Percentiles rank a stretch among this genome's conserved stretches.
Evolutionary conservation across 345 rosid species (phyloP).

Genomic region (Eutrema heterophyllum): DNA sequence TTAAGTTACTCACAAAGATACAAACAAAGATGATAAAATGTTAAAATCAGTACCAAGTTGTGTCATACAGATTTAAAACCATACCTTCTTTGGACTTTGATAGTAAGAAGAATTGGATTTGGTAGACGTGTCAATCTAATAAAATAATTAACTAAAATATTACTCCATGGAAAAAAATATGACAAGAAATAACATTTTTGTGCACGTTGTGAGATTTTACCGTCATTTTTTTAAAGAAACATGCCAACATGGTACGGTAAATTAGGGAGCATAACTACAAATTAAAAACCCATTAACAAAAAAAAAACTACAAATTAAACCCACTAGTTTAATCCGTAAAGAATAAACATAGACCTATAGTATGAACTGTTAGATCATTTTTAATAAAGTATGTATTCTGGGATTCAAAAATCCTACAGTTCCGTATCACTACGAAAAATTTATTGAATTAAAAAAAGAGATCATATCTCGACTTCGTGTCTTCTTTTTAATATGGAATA

Average conservation of each 20-base stretch:
- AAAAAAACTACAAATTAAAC: neutral
- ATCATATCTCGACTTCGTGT: too few relatives aligned
- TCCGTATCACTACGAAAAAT: too few relatives aligned
- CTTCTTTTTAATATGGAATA: too few relatives aligned
- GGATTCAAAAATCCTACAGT: too few relatives aligned
- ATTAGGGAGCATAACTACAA: neutral
- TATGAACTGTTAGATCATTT: too few relatives aligned
- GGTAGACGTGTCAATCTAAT: neutral
- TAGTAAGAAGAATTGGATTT: neutral
- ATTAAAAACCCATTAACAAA: too few relatives aligned
- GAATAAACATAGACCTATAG: constrained; percentile 12
- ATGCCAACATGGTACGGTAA: neutral
- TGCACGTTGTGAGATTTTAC: constrained; percentile 9
- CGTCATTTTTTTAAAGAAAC: neutral
- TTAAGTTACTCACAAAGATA: constrained; percentile 1
- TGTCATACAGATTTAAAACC: neutral
- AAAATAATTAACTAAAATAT: neutral
- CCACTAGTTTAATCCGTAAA: neutral
- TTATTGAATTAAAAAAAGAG: too few relatives aligned
- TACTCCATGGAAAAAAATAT: neutral
- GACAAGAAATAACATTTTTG: neutral
- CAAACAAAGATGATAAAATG: neutral
- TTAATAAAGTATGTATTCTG: too few relatives aligned
- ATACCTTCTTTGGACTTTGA: neutral
- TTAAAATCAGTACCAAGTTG: neutral